Conservation (phyloP, 1,139 yeast species). For the Zygoascus hellenicus region DNA sequence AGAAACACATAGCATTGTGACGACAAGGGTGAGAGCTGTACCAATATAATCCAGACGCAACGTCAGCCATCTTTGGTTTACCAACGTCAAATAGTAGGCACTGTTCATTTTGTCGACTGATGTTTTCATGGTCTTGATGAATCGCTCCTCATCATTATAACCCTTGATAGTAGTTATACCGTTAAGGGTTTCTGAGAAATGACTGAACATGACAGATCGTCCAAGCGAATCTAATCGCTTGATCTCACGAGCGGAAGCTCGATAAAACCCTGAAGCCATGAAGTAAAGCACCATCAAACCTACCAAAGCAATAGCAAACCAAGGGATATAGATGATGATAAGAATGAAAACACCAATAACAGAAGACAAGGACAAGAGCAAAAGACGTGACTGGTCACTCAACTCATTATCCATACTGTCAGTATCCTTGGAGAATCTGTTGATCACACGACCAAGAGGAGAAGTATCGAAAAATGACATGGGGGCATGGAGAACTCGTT, state of each 20-base stretch:
- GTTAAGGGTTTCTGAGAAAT: conserved; percentile 66
- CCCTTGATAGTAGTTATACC: conserved; percentile 71
- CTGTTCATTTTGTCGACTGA: conserved; percentile 62
- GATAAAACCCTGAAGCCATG: conserved; percentile 54
- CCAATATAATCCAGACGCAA: conserved; percentile 56
- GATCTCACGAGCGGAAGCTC: conserved; percentile 75
- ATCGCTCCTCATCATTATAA: conserved; percentile 45
- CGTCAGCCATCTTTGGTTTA: conserved; percentile 75
- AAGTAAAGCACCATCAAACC: conserved; percentile 44
- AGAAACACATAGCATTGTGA: conserved; percentile 55
- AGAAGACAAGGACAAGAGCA: conserved; percentile 46
- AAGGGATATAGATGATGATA: conserved; percentile 68
- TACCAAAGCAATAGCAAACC: conserved; percentile 69
- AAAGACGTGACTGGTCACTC: conserved; percentile 36
- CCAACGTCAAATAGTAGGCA: conserved; percentile 60
- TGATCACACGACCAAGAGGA: conserved; percentile 65
- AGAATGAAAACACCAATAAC: conserved; percentile 61
- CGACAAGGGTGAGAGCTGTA: conserved; percentile 39
- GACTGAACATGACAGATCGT: conserved; percentile 71
- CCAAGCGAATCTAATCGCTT: conserved; percentile 75
- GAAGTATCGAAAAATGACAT: conserved; percentile 64
- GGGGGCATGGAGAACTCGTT: conserved; percentile 66
- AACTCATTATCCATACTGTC: conserved; percentile 74
- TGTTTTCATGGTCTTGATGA: conserved; percentile 44
- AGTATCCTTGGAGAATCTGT: conserved; percentile 76